phyloP scores from a whole-genome alignment of 345 rosid genomes.

The Alliaria petiolata region DNA sequence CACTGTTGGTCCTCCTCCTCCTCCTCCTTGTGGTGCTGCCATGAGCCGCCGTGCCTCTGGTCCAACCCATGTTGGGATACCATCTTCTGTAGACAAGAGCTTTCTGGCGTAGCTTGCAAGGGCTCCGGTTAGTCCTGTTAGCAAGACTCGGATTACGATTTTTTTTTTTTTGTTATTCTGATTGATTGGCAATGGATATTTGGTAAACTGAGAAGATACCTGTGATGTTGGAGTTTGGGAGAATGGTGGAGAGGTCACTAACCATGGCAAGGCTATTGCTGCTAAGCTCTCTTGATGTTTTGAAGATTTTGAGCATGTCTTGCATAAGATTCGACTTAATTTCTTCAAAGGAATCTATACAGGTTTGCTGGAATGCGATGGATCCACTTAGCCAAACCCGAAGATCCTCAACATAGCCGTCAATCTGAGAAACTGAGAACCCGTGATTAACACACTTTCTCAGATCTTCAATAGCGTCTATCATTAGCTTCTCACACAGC shows the following conservation, averaged over 20 bases:
- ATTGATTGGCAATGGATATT: neutral
- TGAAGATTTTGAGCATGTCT: constrained; percentile 46
- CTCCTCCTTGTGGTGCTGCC: constrained; percentile 9
- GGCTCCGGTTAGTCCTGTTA: constrained; percentile 10
- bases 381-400: constrained; percentile 76
- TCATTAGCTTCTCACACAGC: constrained; percentile 49
- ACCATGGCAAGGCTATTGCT: constrained; percentile 78
- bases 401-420: constrained; percentile 45
- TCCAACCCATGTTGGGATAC: constrained; percentile 49
- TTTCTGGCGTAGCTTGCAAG: constrained; percentile 24
- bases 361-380: constrained; percentile 65
- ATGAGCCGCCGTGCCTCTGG: constrained; percentile 39
- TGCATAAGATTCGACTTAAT: constrained; percentile 37
- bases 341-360: constrained; percentile 64
- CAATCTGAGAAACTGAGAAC: constrained; percentile 33
- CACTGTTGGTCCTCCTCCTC: constrained; percentile 15
- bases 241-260: constrained; percentile 35
- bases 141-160: neutral
- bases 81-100: constrained; percentile 34
- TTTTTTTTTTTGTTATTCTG: too few relatives aligned
- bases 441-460: constrained; percentile 37
- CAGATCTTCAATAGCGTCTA: constrained; percentile 55
- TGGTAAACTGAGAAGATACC: constrained; percentile 1
- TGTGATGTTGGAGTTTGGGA: constrained; percentile 32
- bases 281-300: constrained; percentile 44